These are phyloP conservation scores for Fraxinus angustifolia DNA, from an alignment of 305 asterid species.

Conservation along the genomic window DNA sequence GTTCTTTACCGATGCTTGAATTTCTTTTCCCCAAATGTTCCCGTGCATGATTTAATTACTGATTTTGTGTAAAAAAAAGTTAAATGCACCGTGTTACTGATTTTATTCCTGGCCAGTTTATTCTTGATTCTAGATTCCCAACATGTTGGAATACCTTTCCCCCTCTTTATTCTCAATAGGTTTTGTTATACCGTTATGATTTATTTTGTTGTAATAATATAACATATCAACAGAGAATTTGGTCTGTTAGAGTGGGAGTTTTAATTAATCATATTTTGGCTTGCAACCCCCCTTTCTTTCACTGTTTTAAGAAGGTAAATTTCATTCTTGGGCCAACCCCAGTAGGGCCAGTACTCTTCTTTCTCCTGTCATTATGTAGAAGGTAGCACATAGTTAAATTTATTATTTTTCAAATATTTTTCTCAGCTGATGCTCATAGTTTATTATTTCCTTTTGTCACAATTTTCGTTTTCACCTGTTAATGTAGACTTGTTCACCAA, in stretches of 20 bases:
- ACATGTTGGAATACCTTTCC: conserved; percentile 17
- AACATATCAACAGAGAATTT: background rate
- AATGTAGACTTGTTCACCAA: background rate
- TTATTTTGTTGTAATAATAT: conserved; percentile 10
- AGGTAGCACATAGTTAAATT: background rate
- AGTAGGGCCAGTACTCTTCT: background rate
- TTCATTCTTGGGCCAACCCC: background rate
- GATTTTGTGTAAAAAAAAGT: background rate
- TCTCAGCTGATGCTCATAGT: background rate
- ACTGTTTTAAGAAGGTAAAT: background rate
- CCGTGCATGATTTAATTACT: background rate
- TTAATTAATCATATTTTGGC: background rate
- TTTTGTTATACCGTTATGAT: conserved; percentile 22
- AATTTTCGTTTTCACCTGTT: background rate
- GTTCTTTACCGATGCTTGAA: background rate
- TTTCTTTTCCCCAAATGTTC: background rate
- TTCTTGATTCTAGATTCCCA: conserved; percentile 33
- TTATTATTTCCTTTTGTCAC: background rate
- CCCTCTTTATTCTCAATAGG: conserved; percentile 9
- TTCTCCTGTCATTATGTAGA: background rate
- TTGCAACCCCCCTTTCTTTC: background rate
- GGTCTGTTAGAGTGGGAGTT: background rate
- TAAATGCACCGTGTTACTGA: background rate
- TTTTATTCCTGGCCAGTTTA: background rate
- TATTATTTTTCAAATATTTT: background rate